phyloP scores from a whole-genome alignment of 1,284 basidiomycete genomes.

The Microbotryum intermedium region DNA sequence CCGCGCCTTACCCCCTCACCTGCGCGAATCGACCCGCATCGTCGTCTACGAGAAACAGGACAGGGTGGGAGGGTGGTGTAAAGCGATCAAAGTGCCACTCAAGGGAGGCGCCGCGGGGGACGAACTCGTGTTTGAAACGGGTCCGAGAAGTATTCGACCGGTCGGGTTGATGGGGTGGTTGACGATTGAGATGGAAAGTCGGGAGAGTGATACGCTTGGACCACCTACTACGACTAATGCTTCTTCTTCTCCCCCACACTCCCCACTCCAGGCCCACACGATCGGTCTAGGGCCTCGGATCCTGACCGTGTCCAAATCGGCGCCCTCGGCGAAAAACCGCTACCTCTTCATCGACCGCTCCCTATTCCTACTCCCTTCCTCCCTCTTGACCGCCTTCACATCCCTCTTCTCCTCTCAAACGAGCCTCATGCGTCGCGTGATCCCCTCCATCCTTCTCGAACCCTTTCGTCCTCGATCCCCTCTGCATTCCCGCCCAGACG shows the following conservation, averaged over 20 bases:
- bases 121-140: conserved; percentile 61
- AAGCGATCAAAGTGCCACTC: conserved; percentile 48
- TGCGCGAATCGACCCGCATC: conserved; percentile 41
- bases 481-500: conserved; percentile 35
- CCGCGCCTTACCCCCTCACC: conserved; percentile 51
- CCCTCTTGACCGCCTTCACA: conserved; percentile 41
- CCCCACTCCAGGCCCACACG: conserved; percentile 61
- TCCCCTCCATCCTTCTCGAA: conserved; percentile 54
- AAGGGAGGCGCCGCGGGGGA: conserved; percentile 37
- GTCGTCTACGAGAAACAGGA: conserved; percentile 59
- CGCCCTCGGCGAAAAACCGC: conserved; percentile 63
- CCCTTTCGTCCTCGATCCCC: conserved; percentile 46
- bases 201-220: background rate
- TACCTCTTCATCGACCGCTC: conserved; percentile 60
- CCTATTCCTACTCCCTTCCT: conserved; percentile 47
- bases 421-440: conserved; percentile 48
- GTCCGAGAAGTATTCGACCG: conserved; percentile 72
- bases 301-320: conserved; percentile 54
- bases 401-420: conserved; percentile 33
- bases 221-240: rapidly evolving
- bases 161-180: conserved; percentile 51
- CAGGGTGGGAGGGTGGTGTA: conserved; percentile 75
- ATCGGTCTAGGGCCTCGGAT: conserved; percentile 54
- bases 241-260: background rate
- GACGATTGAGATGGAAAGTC: conserved; percentile 63